Evolutionary conservation across 2,329 filamentous ascomycete genomes (phyloP).

Genomic region (Beauveria pseudobassiana): DNA sequence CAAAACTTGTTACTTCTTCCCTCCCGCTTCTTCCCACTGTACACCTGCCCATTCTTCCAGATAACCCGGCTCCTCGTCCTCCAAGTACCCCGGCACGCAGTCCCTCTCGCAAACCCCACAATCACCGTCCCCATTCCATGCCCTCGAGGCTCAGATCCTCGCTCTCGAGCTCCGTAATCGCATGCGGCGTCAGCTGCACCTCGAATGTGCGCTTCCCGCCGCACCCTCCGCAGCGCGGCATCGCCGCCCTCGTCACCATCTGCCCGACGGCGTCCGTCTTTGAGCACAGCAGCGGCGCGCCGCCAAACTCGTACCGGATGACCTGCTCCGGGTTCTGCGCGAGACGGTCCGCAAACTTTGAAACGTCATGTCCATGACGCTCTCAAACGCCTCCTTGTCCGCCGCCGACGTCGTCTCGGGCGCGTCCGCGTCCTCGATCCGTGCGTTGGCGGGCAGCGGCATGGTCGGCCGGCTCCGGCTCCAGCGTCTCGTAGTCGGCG

Average conservation of each 20-base stretch:
- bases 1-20: conserved; percentile 22
- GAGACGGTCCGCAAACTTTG: conserved; percentile 71
- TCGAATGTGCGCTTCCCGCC: conserved; percentile 74
- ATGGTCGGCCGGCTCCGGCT: conserved; percentile 45
- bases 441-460: conserved; percentile 42
- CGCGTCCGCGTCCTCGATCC: conserved; percentile 33
- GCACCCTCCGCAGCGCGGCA: conserved; percentile 74
- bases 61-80: conserved; percentile 62
- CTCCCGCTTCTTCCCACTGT: conserved; percentile 81
- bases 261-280: conserved; percentile 68
- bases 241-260: conserved; percentile 41
- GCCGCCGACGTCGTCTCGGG: conserved; percentile 37
- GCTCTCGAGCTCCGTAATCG: conserved; percentile 80
- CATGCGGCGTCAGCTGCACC: conserved; percentile 83
- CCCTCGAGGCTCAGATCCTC: conserved; percentile 67
- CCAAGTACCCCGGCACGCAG: conserved; percentile 56
- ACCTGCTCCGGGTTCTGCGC: conserved; percentile 77
- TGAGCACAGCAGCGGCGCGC: conserved; percentile 70
- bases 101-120: conserved; percentile 74
- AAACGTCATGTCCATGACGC: conserved; percentile 65
- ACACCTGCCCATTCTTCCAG: conserved; percentile 96
- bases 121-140: conserved; percentile 97
- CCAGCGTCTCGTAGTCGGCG: conserved; percentile 85
- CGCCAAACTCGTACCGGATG: conserved; percentile 71
- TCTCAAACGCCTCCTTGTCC: conserved; percentile 67